Conservation (phyloP, 2,329 filamentous ascomycete species). For the Colletotrichum tofieldiae region DNA sequence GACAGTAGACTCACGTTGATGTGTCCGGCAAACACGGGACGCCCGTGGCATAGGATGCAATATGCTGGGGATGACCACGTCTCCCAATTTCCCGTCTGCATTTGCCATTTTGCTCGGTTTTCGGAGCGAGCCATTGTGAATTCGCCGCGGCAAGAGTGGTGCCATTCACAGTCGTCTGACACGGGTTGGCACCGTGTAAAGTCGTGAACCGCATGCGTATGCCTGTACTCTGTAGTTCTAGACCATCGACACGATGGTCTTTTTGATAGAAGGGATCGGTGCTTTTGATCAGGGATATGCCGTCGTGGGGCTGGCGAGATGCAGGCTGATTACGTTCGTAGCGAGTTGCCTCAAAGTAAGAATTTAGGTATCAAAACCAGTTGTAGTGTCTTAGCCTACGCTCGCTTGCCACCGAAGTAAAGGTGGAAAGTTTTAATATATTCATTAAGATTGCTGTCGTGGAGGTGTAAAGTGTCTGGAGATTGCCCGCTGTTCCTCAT, state of each 20-base stretch:
- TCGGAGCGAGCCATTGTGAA: too few species aligned
- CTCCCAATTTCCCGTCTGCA: too few species aligned
- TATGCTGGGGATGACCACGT: too few species aligned
- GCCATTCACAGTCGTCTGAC: too few species aligned
- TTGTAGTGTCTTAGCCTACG: too few species aligned
- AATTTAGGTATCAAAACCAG: background rate
- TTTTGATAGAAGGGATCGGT: background rate
- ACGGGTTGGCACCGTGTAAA: background rate
- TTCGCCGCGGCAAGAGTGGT: too few species aligned
- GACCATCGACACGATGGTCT: background rate
- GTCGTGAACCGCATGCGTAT: background rate
- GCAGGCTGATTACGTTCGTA: background rate
- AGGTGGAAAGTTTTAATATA: slow-evolving; percentile 13
- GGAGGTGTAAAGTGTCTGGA: slow-evolving; percentile 4
- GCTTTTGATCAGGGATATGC: background rate
- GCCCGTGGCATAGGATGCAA: too few species aligned
- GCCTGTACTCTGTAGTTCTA: background rate
- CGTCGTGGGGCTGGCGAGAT: background rate
- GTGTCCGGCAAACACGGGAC: too few species aligned
- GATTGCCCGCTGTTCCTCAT: slow-evolving; percentile 4
- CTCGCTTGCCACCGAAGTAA: background rate
- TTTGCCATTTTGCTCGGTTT: too few species aligned
- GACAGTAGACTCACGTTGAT: too few species aligned
- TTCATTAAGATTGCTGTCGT: slow-evolving; percentile 17
- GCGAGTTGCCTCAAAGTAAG: slow-evolving; percentile 2